Evolutionary conservation across 192 early-diverging fungal genomes (phyloP).

Genomic region (Entophlyctis helioformis): DNA sequence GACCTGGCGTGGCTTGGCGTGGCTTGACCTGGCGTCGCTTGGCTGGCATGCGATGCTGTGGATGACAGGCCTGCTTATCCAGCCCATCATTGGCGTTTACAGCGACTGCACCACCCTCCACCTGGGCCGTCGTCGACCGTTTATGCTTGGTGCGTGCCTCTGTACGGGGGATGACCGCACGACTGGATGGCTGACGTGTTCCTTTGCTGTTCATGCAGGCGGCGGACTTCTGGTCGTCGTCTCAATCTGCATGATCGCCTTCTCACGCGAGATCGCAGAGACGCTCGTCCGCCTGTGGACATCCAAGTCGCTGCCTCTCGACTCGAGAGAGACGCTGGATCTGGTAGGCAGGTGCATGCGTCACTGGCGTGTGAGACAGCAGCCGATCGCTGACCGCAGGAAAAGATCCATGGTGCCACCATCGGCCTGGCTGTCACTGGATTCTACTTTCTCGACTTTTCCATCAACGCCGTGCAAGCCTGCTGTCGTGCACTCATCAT

Average conservation of each 20-base stretch:
- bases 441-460: slow-evolving; percentile 90
- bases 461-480: slow-evolving; percentile 82
- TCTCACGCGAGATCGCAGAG: slow-evolving; percentile 48
- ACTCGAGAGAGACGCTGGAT: too few species aligned
- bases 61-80: slow-evolving; percentile 50
- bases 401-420: too few species aligned
- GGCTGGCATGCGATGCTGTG: too few species aligned
- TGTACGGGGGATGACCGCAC: too few species aligned
- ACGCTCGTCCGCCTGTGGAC: too few species aligned
- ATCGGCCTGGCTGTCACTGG: slow-evolving; percentile 62
- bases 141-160: slow-evolving; percentile 44
- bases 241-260: slow-evolving; percentile 62
- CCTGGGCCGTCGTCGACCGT: slow-evolving; percentile 75
- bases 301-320: too few species aligned
- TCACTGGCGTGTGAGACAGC: too few species aligned
- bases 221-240: slow-evolving; percentile 49
- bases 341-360: too few species aligned
- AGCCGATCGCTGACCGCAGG: too few species aligned
- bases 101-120: slow-evolving; percentile 62
- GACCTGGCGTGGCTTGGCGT: too few species aligned
- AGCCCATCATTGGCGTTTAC: slow-evolving; percentile 70
- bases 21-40: too few species aligned
- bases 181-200: too few species aligned
- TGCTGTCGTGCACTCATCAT: slow-evolving; percentile 73
- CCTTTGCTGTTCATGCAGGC: slow-evolving; percentile 7